These are phyloP conservation scores for Opeltia flavorubescens DNA, from an alignment of 495 filamentous ascomycete genomes.

Conservation along the genomic window DNA sequence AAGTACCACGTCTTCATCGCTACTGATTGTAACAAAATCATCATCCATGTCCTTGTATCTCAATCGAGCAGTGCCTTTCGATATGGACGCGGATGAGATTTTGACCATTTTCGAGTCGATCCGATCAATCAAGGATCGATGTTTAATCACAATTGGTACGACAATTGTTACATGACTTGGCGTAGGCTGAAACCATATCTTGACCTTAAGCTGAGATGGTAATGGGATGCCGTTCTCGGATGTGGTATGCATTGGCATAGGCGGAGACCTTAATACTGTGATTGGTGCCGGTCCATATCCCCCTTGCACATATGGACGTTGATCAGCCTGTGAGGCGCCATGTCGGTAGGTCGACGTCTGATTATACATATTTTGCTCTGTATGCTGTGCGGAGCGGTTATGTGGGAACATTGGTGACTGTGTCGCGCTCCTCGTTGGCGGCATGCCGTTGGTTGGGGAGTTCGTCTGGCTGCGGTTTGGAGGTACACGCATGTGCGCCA, in stretches of 20 bases:
- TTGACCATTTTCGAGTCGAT: constrained; percentile 88
- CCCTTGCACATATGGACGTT: constrained; percentile 8
- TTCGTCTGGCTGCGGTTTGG: constrained; percentile 55
- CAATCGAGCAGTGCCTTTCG: constrained; percentile 60
- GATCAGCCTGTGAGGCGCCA: constrained; percentile 12
- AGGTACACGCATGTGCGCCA: constrained; percentile 41
- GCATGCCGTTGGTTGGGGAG: constrained; percentile 40
- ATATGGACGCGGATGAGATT: constrained; percentile 66
- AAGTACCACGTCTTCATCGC: constrained; percentile 86
- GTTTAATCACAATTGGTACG: constrained; percentile 82
- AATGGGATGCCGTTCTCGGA: constrained; percentile 7
- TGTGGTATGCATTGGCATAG: constrained; percentile 25
- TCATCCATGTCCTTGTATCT: constrained; percentile 87
- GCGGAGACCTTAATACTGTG: constrained; percentile 15
- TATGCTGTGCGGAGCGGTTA: constrained; percentile 4
- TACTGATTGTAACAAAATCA: constrained; percentile 83
- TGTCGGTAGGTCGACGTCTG: neutral
- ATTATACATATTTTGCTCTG: neutral
- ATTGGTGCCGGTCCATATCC: constrained; percentile 16
- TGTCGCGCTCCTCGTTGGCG: constrained; percentile 32
- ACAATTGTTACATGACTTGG: constrained; percentile 79
- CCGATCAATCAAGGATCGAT: constrained; percentile 84
- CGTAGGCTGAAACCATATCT: constrained; percentile 69
- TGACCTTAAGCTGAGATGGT: constrained; percentile 74
- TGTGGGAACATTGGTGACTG: constrained; percentile 27